phyloP scores from a whole-genome alignment of 73 alveolate genomes.

The Blepharisma japonicum region DNA sequence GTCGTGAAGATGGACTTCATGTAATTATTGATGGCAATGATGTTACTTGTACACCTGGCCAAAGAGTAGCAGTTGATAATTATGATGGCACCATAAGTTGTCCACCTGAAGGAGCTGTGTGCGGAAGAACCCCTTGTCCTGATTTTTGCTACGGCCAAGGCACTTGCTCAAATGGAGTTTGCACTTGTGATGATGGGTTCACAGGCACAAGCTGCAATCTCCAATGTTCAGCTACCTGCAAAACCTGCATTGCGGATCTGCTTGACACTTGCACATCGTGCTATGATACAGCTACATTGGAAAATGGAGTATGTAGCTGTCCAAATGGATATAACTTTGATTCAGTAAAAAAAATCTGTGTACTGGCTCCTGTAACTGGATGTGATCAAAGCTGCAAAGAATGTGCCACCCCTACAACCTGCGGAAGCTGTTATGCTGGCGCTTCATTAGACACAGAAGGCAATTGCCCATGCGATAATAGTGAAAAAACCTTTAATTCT shows the following conservation, averaged over 20 bases:
- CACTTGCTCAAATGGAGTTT: not conserved
- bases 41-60: not conserved
- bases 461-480: no score
- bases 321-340: no score
- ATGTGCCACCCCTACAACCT: no score
- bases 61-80: not conserved
- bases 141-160: not conserved
- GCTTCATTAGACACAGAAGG: no score
- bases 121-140: not conserved
- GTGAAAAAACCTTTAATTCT: no score
- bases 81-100: not conserved
- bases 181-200: not conserved
- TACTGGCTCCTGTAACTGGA: no score
- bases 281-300: no score
- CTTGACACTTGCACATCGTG: not conserved
- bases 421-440: no score
- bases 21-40: not conserved
- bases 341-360: no score
- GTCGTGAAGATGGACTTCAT: not conserved
- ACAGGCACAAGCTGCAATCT: not conserved
- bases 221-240: not conserved
- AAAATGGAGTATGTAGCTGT: no score
- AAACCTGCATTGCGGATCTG: not conserved
- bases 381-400: no score
- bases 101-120: not conserved